Evolutionary conservation across 1,139 yeast genomes (phyloP).

Genomic region (Nadsonia starkeyi-henricii): DNA sequence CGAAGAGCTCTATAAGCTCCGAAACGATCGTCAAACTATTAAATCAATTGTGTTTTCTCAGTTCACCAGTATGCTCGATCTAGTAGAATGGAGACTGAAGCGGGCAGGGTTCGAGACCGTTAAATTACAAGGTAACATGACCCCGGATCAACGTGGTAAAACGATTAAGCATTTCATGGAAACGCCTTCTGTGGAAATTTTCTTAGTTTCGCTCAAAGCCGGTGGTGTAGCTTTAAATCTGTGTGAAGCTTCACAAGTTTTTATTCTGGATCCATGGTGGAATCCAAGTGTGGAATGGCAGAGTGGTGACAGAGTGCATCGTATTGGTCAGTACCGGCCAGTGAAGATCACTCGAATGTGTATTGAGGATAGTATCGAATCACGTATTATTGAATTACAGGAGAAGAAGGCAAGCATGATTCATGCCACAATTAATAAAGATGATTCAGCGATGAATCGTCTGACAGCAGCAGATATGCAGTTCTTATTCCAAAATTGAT

Average conservation of each 20-base stretch:
- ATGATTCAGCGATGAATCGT: conserved; percentile 76
- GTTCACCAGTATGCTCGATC: conserved; percentile 89
- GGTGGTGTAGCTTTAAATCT: conserved; percentile 96
- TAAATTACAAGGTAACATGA: conserved; percentile 89
- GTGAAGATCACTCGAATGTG: conserved; percentile 87
- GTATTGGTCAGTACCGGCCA: conserved; percentile 93
- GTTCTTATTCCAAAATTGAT: conserved; percentile 67
- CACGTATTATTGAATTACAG: conserved; percentile 86
- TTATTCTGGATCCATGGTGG: conserved; percentile 97
- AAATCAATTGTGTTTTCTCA: conserved; percentile 95
- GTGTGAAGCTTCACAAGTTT: conserved; percentile 94
- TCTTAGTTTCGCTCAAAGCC: conserved; percentile 86
- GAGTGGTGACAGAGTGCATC: conserved; percentile 93
- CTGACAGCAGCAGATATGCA: conserved; percentile 90
- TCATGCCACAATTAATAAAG: conserved; percentile 85
- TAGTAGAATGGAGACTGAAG: conserved; percentile 87
- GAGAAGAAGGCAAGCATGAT: conserved; percentile 98
- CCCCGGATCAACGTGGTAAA: conserved; percentile 86
- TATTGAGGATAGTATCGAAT: conserved; percentile 92
- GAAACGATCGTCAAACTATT: conserved; percentile 79
- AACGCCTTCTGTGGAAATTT: conserved; percentile 81
- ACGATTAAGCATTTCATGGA: conserved; percentile 87
- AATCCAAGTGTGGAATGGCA: conserved; percentile 98
- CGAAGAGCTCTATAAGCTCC: conserved; percentile 73
- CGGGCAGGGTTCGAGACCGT: conserved; percentile 92